Evolutionary conservation across 306 rosid species (phyloP).

Genomic region (Astragalus membranaceus): DNA sequence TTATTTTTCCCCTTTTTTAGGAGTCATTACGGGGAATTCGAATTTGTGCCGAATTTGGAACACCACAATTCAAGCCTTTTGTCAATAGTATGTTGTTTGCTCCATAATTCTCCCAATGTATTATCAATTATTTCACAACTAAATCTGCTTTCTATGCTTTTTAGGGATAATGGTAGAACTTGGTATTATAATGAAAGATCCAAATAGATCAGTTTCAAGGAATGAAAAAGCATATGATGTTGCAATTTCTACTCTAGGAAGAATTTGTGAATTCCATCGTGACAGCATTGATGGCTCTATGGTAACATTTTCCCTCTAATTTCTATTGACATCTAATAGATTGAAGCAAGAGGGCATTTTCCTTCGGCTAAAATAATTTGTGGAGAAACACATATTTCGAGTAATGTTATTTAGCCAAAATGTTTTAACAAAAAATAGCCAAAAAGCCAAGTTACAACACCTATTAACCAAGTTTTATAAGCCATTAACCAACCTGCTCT

Average conservation of each 20-base stretch:
- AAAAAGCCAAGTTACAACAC: too few relatives aligned
- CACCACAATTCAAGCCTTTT: constrained; percentile 30
- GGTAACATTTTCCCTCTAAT: constrained; percentile 21
- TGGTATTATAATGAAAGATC: constrained; percentile 7
- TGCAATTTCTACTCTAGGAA: constrained; percentile 43
- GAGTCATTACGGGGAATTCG: constrained; percentile 37
- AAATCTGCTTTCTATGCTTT: not conserved
- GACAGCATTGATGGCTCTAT: constrained; percentile 30
- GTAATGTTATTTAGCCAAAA: too few relatives aligned
- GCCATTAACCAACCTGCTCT: too few relatives aligned
- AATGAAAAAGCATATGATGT: constrained; percentile 27
- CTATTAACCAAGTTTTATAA: too few relatives aligned
- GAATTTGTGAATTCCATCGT: constrained; percentile 38
- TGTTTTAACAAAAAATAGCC: too few relatives aligned
- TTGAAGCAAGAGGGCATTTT: not conserved
- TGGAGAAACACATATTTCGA: not conserved
- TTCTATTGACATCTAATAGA: not conserved
- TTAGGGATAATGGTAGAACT: constrained; percentile 30
- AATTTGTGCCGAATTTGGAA: constrained; percentile 37
- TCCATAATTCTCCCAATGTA: not conserved
- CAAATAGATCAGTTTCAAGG: constrained; percentile 8
- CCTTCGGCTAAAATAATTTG: not conserved
- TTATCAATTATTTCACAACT: constrained; percentile 2
- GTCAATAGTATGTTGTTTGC: constrained; percentile 22
- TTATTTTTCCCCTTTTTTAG: constrained; percentile 20